phyloP scores from a whole-genome alignment of 495 filamentous ascomycete species.

The Neurospora intermedia region DNA sequence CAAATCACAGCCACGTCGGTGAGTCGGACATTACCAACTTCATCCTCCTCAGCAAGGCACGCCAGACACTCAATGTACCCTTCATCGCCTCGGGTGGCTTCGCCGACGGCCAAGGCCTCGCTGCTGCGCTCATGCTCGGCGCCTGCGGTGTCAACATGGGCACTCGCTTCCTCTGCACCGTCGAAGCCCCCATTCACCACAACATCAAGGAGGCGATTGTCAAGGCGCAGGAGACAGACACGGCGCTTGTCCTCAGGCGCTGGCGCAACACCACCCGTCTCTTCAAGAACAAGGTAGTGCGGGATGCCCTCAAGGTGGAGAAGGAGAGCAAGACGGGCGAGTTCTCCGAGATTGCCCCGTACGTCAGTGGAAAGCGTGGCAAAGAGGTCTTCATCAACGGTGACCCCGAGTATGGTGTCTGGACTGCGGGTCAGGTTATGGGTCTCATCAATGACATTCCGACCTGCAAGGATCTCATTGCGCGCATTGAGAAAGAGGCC shows the following conservation, averaged over 20 bases:
- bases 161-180: slow-evolving; percentile 86
- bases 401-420: slow-evolving; percentile 78
- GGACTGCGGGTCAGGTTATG: slow-evolving; percentile 56
- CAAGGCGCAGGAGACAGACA: slow-evolving; percentile 79
- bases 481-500: slow-evolving; percentile 50
- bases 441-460: slow-evolving; percentile 58
- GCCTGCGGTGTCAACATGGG: slow-evolving; percentile 97
- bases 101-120: slow-evolving; percentile 87
- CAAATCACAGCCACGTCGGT: slow-evolving; percentile 51
- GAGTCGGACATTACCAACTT: slow-evolving; percentile 97
- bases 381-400: slow-evolving; percentile 86
- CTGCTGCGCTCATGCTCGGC: slow-evolving; percentile 81
- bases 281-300: slow-evolving; percentile 80
- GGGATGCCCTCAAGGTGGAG: slow-evolving; percentile 74
- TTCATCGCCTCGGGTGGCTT: slow-evolving; percentile 97
- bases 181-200: slow-evolving; percentile 83
- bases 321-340: slow-evolving; percentile 75
- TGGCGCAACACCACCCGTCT: slow-evolving; percentile 90
- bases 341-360: slow-evolving; percentile 83
- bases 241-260: slow-evolving; percentile 72
- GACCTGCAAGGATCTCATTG: slow-evolving; percentile 43
- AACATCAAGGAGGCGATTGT: slow-evolving; percentile 94
- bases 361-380: slow-evolving; percentile 85
- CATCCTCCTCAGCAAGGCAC: slow-evolving; percentile 76
- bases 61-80: slow-evolving; percentile 74